A percentile compares a stretch with the other conserved stretches of the same genome.
Evolutionary conservation across 495 filamentous ascomycete species (phyloP).

Genomic region (Bombardia bombarda): DNA sequence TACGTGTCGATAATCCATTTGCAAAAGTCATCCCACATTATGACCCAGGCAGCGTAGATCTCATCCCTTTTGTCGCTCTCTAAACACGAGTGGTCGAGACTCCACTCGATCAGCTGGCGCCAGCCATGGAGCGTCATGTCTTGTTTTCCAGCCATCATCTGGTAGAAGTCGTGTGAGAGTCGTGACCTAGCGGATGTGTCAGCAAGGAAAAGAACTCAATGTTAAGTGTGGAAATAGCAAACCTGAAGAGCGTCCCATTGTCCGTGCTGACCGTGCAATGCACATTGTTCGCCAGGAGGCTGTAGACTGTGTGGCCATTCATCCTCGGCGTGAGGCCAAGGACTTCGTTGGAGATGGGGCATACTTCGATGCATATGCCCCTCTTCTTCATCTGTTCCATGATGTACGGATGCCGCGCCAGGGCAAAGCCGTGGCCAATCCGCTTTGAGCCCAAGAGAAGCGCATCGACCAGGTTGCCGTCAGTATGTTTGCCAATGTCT

Average conservation of each 20-base stretch:
- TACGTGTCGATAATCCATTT: slow-evolving; percentile 13
- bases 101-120: slow-evolving; percentile 48
- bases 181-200: slow-evolving; percentile 42
- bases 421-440: slow-evolving; percentile 86
- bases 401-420: slow-evolving; percentile 79
- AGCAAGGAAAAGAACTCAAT: background rate
- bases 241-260: slow-evolving; percentile 48
- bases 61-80: slow-evolving; percentile 20
- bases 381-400: slow-evolving; percentile 75
- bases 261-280: slow-evolving; percentile 48
- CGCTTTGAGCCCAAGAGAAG: slow-evolving; percentile 74
- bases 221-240: slow-evolving; percentile 2
- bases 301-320: slow-evolving; percentile 41
- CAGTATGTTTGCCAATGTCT: slow-evolving; percentile 64
- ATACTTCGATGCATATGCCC: slow-evolving; percentile 78
- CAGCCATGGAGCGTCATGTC: slow-evolving; percentile 45
- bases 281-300: slow-evolving; percentile 41
- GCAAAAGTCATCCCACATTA: slow-evolving; percentile 38
- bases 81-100: slow-evolving; percentile 45
- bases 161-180: slow-evolving; percentile 50
- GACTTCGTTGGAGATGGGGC: slow-evolving; percentile 85
- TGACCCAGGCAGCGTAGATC: slow-evolving; percentile 32
- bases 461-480: slow-evolving; percentile 84
- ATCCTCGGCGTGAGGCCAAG: slow-evolving; percentile 41
- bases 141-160: slow-evolving; percentile 43